These are phyloP conservation scores for Penicillium sp. DNA, from an alignment of 2,329 filamentous ascomycete species.

Conservation along the genomic window DNA sequence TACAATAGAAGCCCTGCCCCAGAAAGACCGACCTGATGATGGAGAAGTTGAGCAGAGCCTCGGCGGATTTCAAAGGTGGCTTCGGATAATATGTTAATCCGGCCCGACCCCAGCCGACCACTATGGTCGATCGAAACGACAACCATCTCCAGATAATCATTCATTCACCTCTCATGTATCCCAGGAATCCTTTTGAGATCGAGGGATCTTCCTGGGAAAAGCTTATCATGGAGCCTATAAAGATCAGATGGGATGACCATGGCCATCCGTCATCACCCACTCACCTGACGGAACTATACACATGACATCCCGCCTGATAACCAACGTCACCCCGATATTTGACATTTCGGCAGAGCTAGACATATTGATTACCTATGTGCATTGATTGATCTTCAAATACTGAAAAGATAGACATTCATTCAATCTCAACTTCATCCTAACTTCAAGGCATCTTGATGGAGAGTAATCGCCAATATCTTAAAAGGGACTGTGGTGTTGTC, in stretches of 20 bases:
- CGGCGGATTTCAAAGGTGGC: conserved; percentile 7
- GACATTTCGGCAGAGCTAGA: conserved; percentile 3
- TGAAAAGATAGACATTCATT: conserved; percentile 2
- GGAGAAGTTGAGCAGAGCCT: conserved; percentile 7
- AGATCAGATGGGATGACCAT: conserved; percentile 13
- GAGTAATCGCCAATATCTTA: conserved; percentile 11
- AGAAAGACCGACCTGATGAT: conserved; percentile 9
- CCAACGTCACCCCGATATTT: conserved; percentile 15
- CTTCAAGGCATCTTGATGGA: conserved; percentile 20
- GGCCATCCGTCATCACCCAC: conserved; percentile 12
- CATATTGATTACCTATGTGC: not conserved
- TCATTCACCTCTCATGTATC: not conserved
- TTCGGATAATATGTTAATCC: conserved; percentile 14
- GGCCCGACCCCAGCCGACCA: conserved; percentile 1
- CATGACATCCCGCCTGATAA: conserved; percentile 29
- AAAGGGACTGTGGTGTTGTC: conserved; percentile 14
- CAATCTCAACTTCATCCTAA: not conserved
- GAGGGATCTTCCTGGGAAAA: not conserved
- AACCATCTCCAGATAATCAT: not conserved
- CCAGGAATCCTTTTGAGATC: too few relatives aligned
- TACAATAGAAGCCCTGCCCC: conserved; percentile 3
- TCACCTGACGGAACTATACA: conserved; percentile 24
- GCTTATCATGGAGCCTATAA: not conserved
- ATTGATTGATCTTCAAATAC: not conserved
- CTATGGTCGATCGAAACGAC: not conserved